phyloP scores from a whole-genome alignment of 2,329 filamentous ascomycete species.

The Rhynchosporium secalis region DNA sequence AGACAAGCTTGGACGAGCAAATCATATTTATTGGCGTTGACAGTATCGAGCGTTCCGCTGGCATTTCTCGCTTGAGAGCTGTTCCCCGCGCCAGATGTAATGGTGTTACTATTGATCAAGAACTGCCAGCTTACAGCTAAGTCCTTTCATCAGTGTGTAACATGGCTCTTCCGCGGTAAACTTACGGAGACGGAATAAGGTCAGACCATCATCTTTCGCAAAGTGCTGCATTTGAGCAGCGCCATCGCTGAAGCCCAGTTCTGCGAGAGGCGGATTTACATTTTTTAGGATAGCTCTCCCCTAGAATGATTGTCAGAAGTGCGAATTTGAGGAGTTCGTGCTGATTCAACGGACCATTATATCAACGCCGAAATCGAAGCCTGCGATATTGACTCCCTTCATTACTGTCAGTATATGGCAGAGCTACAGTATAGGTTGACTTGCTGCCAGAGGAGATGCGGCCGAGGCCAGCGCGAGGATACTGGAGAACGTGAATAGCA shows the following conservation, averaged over 20 bases:
- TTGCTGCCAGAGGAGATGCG: conserved; percentile 25
- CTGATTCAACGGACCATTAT: conserved; percentile 23
- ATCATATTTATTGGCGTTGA: conserved; percentile 54
- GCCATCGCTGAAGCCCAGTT: conserved; percentile 27
- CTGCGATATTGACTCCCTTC: conserved; percentile 34
- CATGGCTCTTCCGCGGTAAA: not conserved
- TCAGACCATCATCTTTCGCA: conserved; percentile 52
- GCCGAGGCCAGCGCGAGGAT: conserved; percentile 17
- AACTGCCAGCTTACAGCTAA: conserved; percentile 58
- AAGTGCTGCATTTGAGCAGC: conserved; percentile 33
- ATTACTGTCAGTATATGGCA: not conserved
- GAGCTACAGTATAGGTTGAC: not conserved
- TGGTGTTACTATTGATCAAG: conserved; percentile 50
- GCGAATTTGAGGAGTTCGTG: not conserved
- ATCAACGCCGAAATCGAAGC: conserved; percentile 33
- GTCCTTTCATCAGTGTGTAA: not conserved
- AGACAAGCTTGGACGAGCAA: conserved; percentile 57
- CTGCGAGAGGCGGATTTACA: conserved; percentile 24
- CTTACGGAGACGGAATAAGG: conserved; percentile 54
- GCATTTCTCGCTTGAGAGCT: conserved; percentile 30
- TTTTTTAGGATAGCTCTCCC: conserved; percentile 25
- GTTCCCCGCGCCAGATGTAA: not conserved
- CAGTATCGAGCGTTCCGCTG: conserved; percentile 49
- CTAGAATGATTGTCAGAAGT: conserved; percentile 8
- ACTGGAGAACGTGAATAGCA: conserved; percentile 17